Base-by-base conservation (phyloP, 2,329 filamentous ascomycete genomes). In the Exophiala aquamarina region DNA sequence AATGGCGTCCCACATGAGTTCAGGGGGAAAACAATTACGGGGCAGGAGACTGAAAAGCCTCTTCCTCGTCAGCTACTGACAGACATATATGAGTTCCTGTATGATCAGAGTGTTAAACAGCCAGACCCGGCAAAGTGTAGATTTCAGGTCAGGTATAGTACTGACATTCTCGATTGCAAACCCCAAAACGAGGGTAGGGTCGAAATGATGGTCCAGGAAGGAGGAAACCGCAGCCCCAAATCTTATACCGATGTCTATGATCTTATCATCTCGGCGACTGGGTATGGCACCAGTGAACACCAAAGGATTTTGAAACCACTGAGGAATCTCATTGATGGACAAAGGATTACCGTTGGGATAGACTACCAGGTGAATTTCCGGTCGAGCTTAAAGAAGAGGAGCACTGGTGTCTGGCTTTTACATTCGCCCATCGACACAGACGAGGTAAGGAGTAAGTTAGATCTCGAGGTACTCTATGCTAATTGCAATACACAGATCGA, bases 261-360 rank as follows among this genome's bases (percentile, higher is more conserved):
- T 36, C 29, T 51, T 36, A 47, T 58, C 28, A 56, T 58, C 35
- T 29, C 47, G 6, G 50, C 56, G 18, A 56, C 56, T 18, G 54
- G 56, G 9, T 55, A 46, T 34, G 44, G 26, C 6, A 28, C 41
- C 33, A 32, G 19, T 28, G 53, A 39, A 4, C 44, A 54, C 19
- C 14, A 46, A 35, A 20, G 35, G 20, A 28, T 50, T 15, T n/a
- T 54, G 39, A n/a, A 28, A 10, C 44, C 39, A 13, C 35, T 56
- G 13, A 15, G 21, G 3, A 18, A n/a, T 7, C 33, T 56, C 17
- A n/a, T 50, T 14, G 50, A 53, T 15, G 46, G 47, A 2, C 41
- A 28, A 18, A 17, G 36, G 6, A 31, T 53, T 19, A 43, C 43
- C 13, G 47, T 56, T 6, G 31, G 45, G 37, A 40, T 41, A 23